Evolutionary conservation across 352 stramenopile species (phyloP).

Genomic region (Thalassiosira livingstoniorum): DNA sequence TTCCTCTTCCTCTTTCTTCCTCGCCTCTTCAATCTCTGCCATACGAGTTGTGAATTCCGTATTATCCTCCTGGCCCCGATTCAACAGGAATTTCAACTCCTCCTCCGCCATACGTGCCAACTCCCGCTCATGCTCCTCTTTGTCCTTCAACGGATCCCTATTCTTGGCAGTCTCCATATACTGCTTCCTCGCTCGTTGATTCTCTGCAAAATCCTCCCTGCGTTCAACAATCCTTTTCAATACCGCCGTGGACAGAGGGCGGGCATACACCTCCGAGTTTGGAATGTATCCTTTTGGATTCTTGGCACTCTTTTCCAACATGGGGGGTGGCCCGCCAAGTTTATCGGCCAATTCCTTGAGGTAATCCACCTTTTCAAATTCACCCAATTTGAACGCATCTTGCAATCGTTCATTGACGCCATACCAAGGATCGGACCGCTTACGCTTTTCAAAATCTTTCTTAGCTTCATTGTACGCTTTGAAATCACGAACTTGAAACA

Average conservation of each 20-base stretch:
- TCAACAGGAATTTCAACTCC: conserved; percentile 15
- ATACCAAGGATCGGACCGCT: conserved; percentile 77
- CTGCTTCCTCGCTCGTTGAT: no score
- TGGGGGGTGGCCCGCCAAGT: conserved; percentile 69
- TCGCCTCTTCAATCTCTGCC: conserved; percentile 45
- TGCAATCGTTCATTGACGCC: conserved; percentile 76
- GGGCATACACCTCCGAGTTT: conserved; percentile 73
- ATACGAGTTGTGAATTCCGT: conserved; percentile 45
- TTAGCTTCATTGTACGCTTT: conserved; percentile 68
- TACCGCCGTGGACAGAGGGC: no score
- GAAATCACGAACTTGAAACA: conserved; percentile 59
- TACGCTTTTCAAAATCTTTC: conserved; percentile 61
- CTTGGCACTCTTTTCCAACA: conserved; percentile 35
- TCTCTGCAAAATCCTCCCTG: no score
- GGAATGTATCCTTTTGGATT: conserved; percentile 63
- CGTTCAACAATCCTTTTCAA: no score
- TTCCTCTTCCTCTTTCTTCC: no score
- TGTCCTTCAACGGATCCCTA: background rate
- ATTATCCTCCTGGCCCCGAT: conserved; percentile 19
- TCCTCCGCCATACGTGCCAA: background rate
- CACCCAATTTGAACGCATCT: conserved; percentile 70
- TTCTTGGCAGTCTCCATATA: no score
- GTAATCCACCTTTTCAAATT: conserved; percentile 63
- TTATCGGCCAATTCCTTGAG: conserved; percentile 64
- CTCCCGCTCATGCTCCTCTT: background rate